phyloP scores from a whole-genome alignment of 2,329 filamentous ascomycete genomes.

The Paracoccidioides lutzii region DNA sequence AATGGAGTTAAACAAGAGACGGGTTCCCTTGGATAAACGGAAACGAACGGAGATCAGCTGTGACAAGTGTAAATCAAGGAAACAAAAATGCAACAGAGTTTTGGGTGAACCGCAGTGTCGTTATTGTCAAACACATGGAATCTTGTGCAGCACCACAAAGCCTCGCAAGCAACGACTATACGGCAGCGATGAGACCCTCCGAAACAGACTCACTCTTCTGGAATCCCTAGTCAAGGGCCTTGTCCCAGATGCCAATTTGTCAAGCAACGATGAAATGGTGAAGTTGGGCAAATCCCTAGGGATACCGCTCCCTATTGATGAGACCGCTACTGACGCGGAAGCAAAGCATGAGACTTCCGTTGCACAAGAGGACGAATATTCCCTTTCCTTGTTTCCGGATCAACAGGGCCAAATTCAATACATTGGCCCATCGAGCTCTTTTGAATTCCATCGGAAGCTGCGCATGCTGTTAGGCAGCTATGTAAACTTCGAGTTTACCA shows the following conservation, averaged over 20 bases:
- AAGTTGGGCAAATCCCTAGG: background rate
- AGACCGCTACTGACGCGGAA: background rate
- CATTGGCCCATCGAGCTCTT: background rate
- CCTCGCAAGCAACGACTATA: background rate
- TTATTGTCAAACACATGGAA: background rate
- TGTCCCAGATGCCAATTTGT: background rate
- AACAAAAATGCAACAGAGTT: background rate
- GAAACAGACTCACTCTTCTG: background rate
- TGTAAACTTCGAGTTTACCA: background rate
- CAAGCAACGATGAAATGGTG: background rate
- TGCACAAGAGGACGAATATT: background rate
- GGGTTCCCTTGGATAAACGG: background rate
- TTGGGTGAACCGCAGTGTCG: background rate
- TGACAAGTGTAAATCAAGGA: background rate
- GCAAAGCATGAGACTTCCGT: background rate
- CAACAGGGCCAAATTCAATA: slow-evolving; percentile 1
- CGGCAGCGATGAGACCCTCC: slow-evolving; percentile 1
- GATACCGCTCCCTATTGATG: background rate
- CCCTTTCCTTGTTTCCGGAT: background rate
- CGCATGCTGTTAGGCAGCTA: background rate
- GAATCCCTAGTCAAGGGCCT: background rate
- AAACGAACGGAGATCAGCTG: background rate
- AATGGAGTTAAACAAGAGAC: background rate
- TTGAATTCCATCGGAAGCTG: background rate
- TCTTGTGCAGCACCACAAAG: background rate